These are phyloP conservation scores for Plantago rigida DNA, from an alignment of 305 asterid species.

Conservation along the genomic window DNA sequence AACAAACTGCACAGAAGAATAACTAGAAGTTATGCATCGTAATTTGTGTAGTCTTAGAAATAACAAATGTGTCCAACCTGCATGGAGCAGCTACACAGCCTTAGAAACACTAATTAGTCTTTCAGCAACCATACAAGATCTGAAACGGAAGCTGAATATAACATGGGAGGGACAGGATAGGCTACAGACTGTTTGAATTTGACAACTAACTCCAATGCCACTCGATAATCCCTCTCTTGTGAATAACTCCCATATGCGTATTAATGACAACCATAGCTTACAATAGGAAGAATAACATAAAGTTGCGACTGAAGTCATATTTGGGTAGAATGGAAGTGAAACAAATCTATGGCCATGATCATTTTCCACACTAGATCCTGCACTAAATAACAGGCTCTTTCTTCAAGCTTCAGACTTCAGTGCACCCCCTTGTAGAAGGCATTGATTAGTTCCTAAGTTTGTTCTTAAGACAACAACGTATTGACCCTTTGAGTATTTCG, in stretches of 20 bases:
- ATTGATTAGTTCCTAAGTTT: neutral
- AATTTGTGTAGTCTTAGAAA: neutral
- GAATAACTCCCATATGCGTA: neutral
- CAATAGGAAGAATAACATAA: neutral
- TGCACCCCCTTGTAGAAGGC: neutral
- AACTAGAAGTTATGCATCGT: constrained; percentile 18
- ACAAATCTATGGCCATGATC: neutral
- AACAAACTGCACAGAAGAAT: constrained; percentile 54
- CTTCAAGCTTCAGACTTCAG: neutral
- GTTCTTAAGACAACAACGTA: neutral
- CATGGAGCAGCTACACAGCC: neutral
- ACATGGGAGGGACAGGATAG: neutral
- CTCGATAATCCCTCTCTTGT: constrained; percentile 10
- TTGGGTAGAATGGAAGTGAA: constrained; percentile 2
- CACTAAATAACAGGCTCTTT: neutral
- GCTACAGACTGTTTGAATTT: constrained; percentile 5
- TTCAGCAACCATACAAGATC: neutral
- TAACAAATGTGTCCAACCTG: neutral
- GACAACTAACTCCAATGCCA: constrained; percentile 1
- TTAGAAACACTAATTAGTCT: neutral
- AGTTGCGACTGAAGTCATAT: neutral
- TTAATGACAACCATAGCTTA: neutral
- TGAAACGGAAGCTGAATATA: neutral
- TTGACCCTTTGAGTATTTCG: neutral
- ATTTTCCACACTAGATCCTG: constrained; percentile 5